Evolutionary conservation across 1,284 basidiomycete species (phyloP), one percentile per base, ranked within the genome.

Genomic region (Sporisorium iseilematis-ciliati): DNA sequence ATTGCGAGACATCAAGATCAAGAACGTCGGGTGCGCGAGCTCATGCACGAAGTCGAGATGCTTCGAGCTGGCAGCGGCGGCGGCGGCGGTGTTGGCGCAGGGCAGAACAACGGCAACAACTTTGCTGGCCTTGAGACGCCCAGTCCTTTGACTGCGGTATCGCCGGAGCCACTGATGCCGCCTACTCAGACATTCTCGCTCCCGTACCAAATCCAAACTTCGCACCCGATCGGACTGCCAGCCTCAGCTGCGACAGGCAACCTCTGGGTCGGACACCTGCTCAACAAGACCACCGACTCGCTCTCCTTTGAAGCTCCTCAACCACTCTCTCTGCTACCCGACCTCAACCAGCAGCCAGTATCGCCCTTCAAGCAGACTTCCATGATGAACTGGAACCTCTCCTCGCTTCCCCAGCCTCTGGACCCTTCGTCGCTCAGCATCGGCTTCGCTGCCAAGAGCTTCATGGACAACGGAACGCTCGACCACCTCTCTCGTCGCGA

Each of bases 331-430:
- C 23, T 65, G 20, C 42, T 68, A 18, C 58, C 66, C 1, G 72
- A 68, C 7, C 12, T 61, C 45, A 31, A 49, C 2, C 58, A 70
- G 46, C 62, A 70, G 52, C 64, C 66, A 2, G 62, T 75, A 10
- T 75, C 73, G 23, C 73, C 73, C 0, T 75, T 75, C 73, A 75
- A 75, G 59, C 53, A 65, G 48, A 66, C 67, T 14, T 63, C 64
- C 7, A 66, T 75, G 63, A 70, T 70, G 63, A 60, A 64, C 54
- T 66, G 66, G 66, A 66, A 42, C 50, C 48, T 62, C n/a, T 52
- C 66, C 1, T 55, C 72, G 45, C 49, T 59, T 5, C 59, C 70
- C 5, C 49, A 52, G 45, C 61, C 65, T 20, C 26, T 71, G 25
- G 68, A 71, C 26, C 54, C 68, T 2, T 26, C 62, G 2, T 50